Evolutionary conservation across 805 yeast species (phyloP).

Genomic region (Ogataea nonfermentans): DNA sequence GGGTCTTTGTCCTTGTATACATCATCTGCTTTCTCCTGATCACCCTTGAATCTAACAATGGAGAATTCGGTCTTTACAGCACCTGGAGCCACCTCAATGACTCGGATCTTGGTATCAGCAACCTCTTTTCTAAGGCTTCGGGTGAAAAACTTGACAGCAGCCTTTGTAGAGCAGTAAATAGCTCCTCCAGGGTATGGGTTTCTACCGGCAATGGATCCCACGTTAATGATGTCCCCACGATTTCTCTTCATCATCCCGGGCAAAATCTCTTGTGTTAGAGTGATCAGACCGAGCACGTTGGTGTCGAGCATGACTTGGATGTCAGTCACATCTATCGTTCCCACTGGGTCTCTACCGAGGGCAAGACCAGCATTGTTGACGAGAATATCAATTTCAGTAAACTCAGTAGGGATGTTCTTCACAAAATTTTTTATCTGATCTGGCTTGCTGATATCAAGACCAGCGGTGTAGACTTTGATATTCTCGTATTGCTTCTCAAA

Average conservation of each 20-base stretch:
- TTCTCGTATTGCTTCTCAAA: slow-evolving; percentile 47
- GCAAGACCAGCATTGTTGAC: slow-evolving; percentile 60
- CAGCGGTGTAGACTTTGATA: slow-evolving; percentile 43
- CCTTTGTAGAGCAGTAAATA: slow-evolving; percentile 69
- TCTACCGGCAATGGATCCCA: slow-evolving; percentile 71
- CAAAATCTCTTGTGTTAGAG: slow-evolving; percentile 43
- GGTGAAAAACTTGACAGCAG: slow-evolving; percentile 58
- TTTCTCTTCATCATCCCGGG: slow-evolving; percentile 42
- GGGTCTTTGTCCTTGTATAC: slow-evolving; percentile 58
- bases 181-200: slow-evolving; percentile 71
- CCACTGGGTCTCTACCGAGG: slow-evolving; percentile 44
- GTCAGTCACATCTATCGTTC: slow-evolving; percentile 38
- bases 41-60: slow-evolving; percentile 58
- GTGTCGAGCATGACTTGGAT: slow-evolving; percentile 44
- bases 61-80: slow-evolving; percentile 69
- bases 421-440: slow-evolving; percentile 53
- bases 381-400: slow-evolving; percentile 57
- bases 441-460: slow-evolving; percentile 57
- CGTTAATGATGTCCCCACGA: slow-evolving; percentile 56
- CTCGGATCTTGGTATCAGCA: slow-evolving; percentile 55
- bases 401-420: slow-evolving; percentile 49
- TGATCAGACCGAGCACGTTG: slow-evolving; percentile 46
- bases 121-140: slow-evolving; percentile 17
- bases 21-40: slow-evolving; percentile 48
- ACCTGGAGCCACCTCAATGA: slow-evolving; percentile 68